Percentiles rank a stretch among this genome's conserved stretches.
These are phyloP conservation scores for Graphilbum sp. DNA, from an alignment of 2,329 filamentous ascomycete species.

Conservation along the genomic window DNA sequence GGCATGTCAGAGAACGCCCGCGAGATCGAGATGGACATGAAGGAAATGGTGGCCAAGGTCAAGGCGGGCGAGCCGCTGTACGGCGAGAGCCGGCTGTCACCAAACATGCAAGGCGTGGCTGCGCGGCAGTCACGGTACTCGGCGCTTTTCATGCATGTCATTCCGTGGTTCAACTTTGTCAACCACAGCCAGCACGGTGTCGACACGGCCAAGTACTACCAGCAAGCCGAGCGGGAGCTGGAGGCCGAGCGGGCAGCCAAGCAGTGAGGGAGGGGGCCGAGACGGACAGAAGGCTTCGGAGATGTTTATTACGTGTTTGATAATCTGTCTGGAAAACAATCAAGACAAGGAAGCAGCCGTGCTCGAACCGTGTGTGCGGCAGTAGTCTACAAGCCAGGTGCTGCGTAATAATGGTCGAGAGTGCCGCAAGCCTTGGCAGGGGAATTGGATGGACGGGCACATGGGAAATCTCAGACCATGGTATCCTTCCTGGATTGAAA, in stretches of 20 bases:
- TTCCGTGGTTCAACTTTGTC: conserved; percentile 98
- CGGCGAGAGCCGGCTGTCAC: conserved; percentile 58
- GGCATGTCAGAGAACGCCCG: conserved; percentile 84
- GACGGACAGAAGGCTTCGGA: too few species aligned
- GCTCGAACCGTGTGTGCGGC: too few species aligned
- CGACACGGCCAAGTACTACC: conserved; percentile 97
- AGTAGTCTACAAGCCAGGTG: too few species aligned
- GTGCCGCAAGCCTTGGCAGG: too few species aligned
- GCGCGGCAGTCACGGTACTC: conserved; percentile 86
- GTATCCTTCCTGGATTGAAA: too few species aligned
- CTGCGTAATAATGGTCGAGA: too few species aligned
- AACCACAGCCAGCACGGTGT: conserved; percentile 94
- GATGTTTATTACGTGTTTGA: too few species aligned
- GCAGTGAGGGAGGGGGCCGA: not conserved
- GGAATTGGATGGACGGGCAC: too few species aligned
- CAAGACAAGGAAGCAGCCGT: too few species aligned
- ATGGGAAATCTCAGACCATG: too few species aligned
- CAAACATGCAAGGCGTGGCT: conserved; percentile 88
- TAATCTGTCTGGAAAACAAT: too few species aligned
- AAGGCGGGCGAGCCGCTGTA: conserved; percentile 86
- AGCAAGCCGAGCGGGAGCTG: conserved; percentile 83
- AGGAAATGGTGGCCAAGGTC: conserved; percentile 92
- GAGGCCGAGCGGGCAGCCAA: conserved; percentile 46
- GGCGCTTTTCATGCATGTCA: conserved; percentile 62
- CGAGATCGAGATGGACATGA: conserved; percentile 92